Conservation (phyloP, 441 rosid genomes). For the Mallotus japonicus region DNA sequence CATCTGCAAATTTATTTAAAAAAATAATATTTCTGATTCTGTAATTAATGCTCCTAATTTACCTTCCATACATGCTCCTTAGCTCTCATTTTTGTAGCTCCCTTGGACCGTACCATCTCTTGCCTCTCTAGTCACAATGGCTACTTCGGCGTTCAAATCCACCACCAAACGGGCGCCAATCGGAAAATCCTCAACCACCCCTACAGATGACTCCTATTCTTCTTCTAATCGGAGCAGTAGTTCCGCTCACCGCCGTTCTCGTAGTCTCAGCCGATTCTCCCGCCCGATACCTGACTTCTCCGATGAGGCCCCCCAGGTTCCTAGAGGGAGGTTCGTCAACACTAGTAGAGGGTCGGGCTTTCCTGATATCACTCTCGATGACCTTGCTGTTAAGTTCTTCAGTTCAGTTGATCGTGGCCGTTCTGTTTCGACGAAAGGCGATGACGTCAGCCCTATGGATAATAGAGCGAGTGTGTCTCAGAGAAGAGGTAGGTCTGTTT, state of each 20-base stretch:
- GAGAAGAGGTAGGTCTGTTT: constrained; percentile 77
- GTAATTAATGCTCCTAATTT: not conserved
- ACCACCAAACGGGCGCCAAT: constrained; percentile 51
- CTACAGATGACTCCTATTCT: constrained; percentile 42
- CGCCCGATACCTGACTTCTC: constrained; percentile 38
- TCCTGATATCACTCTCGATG: constrained; percentile 81
- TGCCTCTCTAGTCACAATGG: constrained; percentile 37
- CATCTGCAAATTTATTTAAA: too few species aligned
- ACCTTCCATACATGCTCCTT: not conserved
- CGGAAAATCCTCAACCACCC: constrained; percentile 37
- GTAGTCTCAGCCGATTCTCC: constrained; percentile 91
- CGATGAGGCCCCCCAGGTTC: constrained; percentile 40
- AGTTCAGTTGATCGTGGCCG: constrained; percentile 60
- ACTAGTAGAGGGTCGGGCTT: constrained; percentile 75
- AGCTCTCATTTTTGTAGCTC: too few species aligned
- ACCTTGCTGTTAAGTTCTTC: constrained; percentile 71
- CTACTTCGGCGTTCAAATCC: constrained; percentile 75
- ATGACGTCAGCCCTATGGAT: constrained; percentile 34
- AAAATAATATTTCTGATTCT: not conserved
- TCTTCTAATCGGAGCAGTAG: constrained; percentile 40
- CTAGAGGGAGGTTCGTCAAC: constrained; percentile 76
- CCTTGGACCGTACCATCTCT: too few species aligned
- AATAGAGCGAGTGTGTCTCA: constrained; percentile 30
- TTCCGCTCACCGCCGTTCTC: constrained; percentile 55
- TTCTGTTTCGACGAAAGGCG: constrained; percentile 30